Evolutionary conservation across 768 basidiomycete species (phyloP), one percentile per base, ranked within the genome.

Genomic region (Cyathus striatus): DNA sequence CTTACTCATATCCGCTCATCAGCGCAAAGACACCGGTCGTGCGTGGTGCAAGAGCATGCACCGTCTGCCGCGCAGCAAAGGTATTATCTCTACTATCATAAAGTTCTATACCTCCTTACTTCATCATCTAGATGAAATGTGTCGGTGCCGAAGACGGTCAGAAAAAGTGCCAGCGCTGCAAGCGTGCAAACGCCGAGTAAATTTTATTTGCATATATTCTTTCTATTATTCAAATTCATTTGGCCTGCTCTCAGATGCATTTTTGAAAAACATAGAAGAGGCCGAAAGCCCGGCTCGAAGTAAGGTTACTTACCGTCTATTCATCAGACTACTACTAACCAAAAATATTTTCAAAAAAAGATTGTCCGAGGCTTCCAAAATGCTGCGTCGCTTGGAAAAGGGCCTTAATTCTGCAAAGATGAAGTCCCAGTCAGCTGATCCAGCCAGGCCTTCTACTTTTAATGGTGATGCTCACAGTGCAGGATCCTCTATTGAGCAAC

Each of bases 281-380:
- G 89, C 33, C 79, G 89, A 44, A 92, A 92, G 55, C 89, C 89
- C 14, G 90, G 89, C 53, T 90, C 89, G 64, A 92, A 91, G 90
- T 91, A 60, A 32, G 20, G 71, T 63, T 35, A 46, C 46, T 43
- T 44, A 47, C n/a, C 36, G 2, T 46, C 38, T 25, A 43, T 44
- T 54, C 38, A 39, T 55, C 26, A 35, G 35, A 41, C 46, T 37
- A 50, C 35, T 27, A n/a, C n/a, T n/a, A n/a, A n/a, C n/a, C n/a
- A n/a, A n/a, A n/a, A n/a, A n/a, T 38, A 20, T 41, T 38, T 30
- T 14, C 40, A 17, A n/a, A n/a, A n/a, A n/a, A 50, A 90, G 89
- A 62, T 68, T 92, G 33, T 90, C 89, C 26, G 90, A 91, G 59
- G 87, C 87, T 36, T 90, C 90, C 27, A 90, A 90, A 60, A 87